phyloP scores from a whole-genome alignment of 345 rosid species.

The Eucalyptus sp. region DNA sequence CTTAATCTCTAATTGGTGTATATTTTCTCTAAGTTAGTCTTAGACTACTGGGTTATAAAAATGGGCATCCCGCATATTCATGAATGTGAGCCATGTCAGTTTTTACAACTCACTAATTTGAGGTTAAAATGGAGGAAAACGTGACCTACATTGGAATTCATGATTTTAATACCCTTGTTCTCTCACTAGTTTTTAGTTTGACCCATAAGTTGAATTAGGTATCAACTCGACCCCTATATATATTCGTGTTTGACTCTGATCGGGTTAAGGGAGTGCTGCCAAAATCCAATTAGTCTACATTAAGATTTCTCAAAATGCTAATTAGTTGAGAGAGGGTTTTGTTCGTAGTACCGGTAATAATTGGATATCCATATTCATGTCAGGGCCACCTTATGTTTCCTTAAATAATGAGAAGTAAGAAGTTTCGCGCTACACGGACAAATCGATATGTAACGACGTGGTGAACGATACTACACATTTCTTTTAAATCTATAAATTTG shows the following conservation, averaged over 20 bases:
- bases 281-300: not conserved
- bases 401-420: not conserved
- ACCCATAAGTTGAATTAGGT: not conserved
- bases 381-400: not conserved
- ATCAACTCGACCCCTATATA: not conserved
- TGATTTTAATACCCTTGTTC: not conserved
- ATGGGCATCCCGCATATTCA: not conserved
- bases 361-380: not conserved
- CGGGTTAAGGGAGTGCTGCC: rapidly evolving
- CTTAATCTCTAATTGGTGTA: not conserved
- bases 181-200: not conserved
- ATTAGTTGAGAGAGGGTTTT: not conserved
- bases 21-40: not conserved
- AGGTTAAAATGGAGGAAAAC: not conserved
- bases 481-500: not conserved
- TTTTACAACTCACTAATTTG: not conserved
- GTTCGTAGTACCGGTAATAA: rapidly evolving
- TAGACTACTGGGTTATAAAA: not conserved
- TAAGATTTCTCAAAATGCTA: not conserved
- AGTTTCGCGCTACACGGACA: rapidly evolving
- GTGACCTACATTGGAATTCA: not conserved
- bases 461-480: rapidly evolving
- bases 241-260: rapidly evolving
- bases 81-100: not conserved
- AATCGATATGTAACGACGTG: rapidly evolving